Conservation (phyloP, 2,329 filamentous ascomycete genomes). For the Davidsoniella virescens region DNA sequence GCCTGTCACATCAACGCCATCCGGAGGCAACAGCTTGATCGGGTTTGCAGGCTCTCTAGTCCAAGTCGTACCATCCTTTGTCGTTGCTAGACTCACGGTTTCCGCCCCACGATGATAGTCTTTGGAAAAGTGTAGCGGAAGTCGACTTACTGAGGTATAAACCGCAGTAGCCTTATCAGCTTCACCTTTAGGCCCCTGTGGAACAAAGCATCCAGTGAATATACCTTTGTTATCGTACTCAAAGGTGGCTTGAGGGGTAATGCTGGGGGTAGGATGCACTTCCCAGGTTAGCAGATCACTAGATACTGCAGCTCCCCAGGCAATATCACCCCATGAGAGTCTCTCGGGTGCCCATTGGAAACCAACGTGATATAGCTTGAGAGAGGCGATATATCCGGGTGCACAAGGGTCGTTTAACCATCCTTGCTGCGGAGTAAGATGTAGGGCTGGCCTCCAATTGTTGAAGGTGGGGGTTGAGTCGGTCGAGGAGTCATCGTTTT, state of each 20-base stretch:
- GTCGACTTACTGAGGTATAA: neutral
- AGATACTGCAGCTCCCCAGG: neutral
- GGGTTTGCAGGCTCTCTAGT: neutral
- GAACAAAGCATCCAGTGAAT: neutral
- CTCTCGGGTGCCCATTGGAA: neutral
- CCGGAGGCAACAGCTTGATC: neutral
- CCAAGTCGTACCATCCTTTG: neutral
- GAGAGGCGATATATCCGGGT: neutral
- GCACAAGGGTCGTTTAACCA: slow-evolving; percentile 5
- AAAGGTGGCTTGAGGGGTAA: neutral
- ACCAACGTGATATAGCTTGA: neutral
- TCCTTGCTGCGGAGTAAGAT: slow-evolving; percentile 19
- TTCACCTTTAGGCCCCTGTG: neutral
- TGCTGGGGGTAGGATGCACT: neutral
- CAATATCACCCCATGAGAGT: neutral
- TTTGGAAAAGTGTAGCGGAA: neutral
- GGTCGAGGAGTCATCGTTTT: neutral
- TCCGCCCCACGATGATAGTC: neutral
- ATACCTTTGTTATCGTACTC: neutral
- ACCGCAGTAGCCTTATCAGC: neutral
- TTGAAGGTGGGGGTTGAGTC: slow-evolving; percentile 19
- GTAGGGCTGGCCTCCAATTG: slow-evolving; percentile 20
- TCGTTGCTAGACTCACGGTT: neutral
- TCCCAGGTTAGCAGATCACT: neutral
- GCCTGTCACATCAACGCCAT: neutral